phyloP scores from a whole-genome alignment of 2,329 filamentous ascomycete species.

The Diaporthe longicolla region DNA sequence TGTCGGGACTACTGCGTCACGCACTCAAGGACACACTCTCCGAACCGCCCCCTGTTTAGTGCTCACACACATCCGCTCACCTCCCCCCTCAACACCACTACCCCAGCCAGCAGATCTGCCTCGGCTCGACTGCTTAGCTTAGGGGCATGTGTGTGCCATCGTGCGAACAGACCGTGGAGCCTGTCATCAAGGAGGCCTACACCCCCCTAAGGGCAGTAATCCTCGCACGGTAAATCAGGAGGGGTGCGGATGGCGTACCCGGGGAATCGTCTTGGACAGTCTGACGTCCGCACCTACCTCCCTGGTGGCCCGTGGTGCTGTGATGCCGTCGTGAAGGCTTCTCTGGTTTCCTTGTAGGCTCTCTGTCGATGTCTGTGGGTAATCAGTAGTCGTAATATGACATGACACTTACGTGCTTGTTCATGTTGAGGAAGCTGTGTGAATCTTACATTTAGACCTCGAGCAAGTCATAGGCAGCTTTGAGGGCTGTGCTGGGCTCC shows the following conservation, averaged over 20 bases:
- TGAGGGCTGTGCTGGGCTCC: background rate
- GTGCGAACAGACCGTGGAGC: slow-evolving; percentile 16
- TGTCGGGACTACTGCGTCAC: slow-evolving; percentile 20
- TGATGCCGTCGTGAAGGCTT: background rate
- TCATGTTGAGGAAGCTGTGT: background rate
- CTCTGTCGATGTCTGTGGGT: background rate
- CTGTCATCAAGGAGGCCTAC: background rate
- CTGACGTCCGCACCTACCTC: slow-evolving; percentile 20
- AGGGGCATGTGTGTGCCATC: slow-evolving; percentile 10
- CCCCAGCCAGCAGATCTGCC: slow-evolving; percentile 14
- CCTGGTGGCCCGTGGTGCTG: background rate
- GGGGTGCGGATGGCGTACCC: slow-evolving; percentile 24
- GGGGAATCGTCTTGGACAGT: slow-evolving; percentile 14
- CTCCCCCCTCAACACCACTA: background rate
- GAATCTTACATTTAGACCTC: background rate
- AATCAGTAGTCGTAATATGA: background rate
- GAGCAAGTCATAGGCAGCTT: background rate
- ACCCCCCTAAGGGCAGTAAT: background rate
- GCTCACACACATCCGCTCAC: slow-evolving; percentile 9
- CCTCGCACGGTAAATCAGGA: slow-evolving; percentile 14
- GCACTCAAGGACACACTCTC: slow-evolving; percentile 10
- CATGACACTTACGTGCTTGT: background rate
- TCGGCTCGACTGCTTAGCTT: slow-evolving; percentile 15
- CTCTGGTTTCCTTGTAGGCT: background rate
- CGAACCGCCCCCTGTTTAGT: slow-evolving; percentile 13